Evolutionary conservation across 768 basidiomycete species (phyloP).

Genomic region (Lepiota venenata): DNA sequence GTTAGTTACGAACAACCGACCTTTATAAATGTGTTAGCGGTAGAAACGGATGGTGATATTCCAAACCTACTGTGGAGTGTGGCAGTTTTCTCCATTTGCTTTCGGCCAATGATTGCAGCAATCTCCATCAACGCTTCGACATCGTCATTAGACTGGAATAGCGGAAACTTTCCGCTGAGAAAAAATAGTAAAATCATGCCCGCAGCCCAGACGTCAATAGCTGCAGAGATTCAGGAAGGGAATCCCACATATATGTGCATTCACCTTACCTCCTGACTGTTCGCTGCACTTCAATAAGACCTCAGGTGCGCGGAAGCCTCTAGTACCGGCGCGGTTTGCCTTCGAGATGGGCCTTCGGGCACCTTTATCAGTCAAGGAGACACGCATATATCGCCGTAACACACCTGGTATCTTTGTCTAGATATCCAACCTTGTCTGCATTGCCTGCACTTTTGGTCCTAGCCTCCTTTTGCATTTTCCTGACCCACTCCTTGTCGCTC

Average conservation of each 20-base stretch:
- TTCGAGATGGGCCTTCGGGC: conserved; percentile 71
- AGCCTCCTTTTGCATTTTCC: conserved; percentile 58
- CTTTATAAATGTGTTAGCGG: conserved; percentile 34
- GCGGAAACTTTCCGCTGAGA: conserved; percentile 86
- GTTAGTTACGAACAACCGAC: conserved; percentile 88
- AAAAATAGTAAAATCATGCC: conserved; percentile 93
- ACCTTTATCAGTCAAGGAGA: background rate
- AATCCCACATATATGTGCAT: background rate
- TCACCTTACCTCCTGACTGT: conserved; percentile 79
- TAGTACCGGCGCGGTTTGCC: conserved; percentile 94
- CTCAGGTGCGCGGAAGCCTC: conserved; percentile 96
- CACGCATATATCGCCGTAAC: conserved; percentile 1
- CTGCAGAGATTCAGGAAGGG: conserved; percentile 37
- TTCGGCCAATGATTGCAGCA: conserved; percentile 78
- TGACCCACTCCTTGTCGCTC: conserved; percentile 46
- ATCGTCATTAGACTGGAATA: conserved; percentile 93
- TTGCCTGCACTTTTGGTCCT: conserved; percentile 47
- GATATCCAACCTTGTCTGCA: conserved; percentile 76
- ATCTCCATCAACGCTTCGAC: conserved; percentile 96
- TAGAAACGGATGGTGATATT: conserved; percentile 1
- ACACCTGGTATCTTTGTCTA: conserved; percentile 70
- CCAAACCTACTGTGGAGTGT: conserved; percentile 79
- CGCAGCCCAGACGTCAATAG: conserved; percentile 95
- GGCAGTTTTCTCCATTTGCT: conserved; percentile 81
- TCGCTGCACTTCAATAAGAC: conserved; percentile 92